Evolutionary conservation across 257 asterid genomes (phyloP), one percentile per base, ranked within the genome.

Genomic region (Penstemon davidsonii): DNA sequence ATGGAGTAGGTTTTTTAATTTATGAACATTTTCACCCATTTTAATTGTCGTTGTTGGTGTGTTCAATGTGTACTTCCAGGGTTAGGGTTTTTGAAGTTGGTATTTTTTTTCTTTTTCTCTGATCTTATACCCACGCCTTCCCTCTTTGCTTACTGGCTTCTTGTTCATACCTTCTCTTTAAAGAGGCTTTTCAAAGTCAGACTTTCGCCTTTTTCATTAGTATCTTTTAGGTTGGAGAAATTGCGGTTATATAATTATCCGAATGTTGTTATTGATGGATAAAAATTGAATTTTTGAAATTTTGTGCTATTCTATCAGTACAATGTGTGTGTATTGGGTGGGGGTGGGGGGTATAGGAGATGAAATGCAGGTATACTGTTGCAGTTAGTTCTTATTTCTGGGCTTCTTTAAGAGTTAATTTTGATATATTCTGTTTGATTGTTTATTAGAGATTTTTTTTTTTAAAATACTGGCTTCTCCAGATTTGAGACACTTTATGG

Each of bases 81-180:
- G 25, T 33, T 41, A 36, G 39, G 76, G 52, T 64, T 78, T 49
- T 64, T 10, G 4, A 58, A 13, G 15, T 42, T 12, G 5, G 70
- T 51, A 15, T 5, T 46, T 66, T 60, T 45, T 8, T 19, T 3
- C 18, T 42, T 5, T 10, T 4, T 46, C 37, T 47, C 33, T 52
- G 67, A 64, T 50, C 51, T 59, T 72, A 69, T 25, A 25, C 33
- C 33, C 33, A 25, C 33, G 33, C 33, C 33, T 25, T 25, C 33
- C 33, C 33, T 25, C 33, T 25, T 25, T 25, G 33, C 33, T 25
- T 25, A 25, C 42, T 55, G 45, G 55, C 12, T 19, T 36, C 49
- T 68, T 36, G 7, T 46, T 45, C 8, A 11, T 45, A 9, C 8
- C 6, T 9, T n/a, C 36, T 49, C 38, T 9, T 68, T 51, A 4